Base-by-base conservation (phyloP, 257 asterid species). In the Lantana camara region DNA sequence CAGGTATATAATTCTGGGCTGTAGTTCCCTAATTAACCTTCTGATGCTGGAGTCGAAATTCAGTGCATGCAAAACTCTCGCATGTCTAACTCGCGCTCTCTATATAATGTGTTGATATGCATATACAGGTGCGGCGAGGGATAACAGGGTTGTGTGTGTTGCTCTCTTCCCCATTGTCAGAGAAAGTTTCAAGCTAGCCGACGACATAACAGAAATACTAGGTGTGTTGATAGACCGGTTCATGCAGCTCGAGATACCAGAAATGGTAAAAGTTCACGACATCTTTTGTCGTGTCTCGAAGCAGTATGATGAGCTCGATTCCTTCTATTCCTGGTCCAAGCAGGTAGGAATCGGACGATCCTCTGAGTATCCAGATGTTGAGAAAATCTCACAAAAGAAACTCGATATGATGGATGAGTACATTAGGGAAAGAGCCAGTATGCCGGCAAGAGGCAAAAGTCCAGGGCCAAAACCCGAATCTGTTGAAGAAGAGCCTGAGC, bases 391-490 rank as follows among this genome's bases (percentile, higher is more conserved):
- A 1, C 88, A 75, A 24, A 83, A 77, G 72, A 90, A 83, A 58
- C 96, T 94, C 11, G 95, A 94, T 8, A 84, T 84, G 67, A 90
- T 94, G 96, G 96, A 94, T 0, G 96, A 90, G 6, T 85, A 79
- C 67, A 94, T 86, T 21, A 73, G 76, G 0, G 94, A 91, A 24
- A 94, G 79, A 60, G 75, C 96, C 3, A 22, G 63, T 13, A 68
- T 75, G 83, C 62, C 54, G 1, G 40, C 57, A 67, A 50, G 60
- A 63, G 63, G 67, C 27, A 45, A 20, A 40, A 66, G 70, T 46
- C 53, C 49, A 1, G 81, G 75, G 40, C 80, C 84, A 8, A 40
- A 27, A 17, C 81, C 81, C 1, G 67, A 66, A 13, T 66, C 70
- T 0, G 63, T 32, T 0, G 59, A 57, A 22, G 71, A 74, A 1